Percentiles rank a stretch among this genome's conserved stretches.
Conservation (phyloP, 1,284 basidiomycete genomes). For the Sparassis latifolia region DNA sequence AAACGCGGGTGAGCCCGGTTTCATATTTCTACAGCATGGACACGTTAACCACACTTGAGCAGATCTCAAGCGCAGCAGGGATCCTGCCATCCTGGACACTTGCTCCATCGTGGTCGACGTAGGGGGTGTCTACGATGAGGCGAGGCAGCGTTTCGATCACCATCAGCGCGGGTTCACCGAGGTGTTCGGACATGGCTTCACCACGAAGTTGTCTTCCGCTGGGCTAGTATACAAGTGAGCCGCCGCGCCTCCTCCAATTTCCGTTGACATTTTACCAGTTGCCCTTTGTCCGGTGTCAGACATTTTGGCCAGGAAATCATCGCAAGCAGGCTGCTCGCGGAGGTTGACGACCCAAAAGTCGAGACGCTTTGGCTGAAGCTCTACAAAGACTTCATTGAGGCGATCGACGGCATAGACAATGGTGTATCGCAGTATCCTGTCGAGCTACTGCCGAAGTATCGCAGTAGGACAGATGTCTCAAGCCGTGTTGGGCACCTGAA, state of each 20-base stretch:
- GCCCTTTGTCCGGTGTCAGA: slow-evolving; percentile 32
- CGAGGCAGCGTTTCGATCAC: slow-evolving; percentile 83
- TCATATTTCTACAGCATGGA: not conserved
- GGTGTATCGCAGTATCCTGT: slow-evolving; percentile 77
- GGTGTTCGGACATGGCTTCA: slow-evolving; percentile 81
- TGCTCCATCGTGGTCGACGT: slow-evolving; percentile 99
- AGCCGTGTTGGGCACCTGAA: slow-evolving; percentile 79
- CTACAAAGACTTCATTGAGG: slow-evolving; percentile 93
- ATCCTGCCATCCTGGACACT: slow-evolving; percentile 71
- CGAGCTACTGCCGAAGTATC: slow-evolving; percentile 64
- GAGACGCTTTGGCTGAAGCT: slow-evolving; percentile 82
- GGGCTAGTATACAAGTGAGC: slow-evolving; percentile 91
- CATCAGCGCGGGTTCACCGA: slow-evolving; percentile 94
- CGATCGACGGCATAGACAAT: slow-evolving; percentile 94
- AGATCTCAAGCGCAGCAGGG: slow-evolving; percentile 80
- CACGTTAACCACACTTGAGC: slow-evolving; percentile 4
- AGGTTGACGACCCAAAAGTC: slow-evolving; percentile 55
- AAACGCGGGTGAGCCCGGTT: slow-evolving; percentile 52
- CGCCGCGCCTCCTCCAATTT: not conserved
- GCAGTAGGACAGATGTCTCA: slow-evolving; percentile 74
- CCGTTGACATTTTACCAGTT: not conserved
- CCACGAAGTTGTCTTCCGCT: slow-evolving; percentile 89
- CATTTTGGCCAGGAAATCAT: slow-evolving; percentile 94
- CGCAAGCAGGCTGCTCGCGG: slow-evolving; percentile 50
- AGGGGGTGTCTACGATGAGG: slow-evolving; percentile 86